Evolutionary conservation across 345 rosid genomes (phyloP).

Genomic region (Gossypium ekmanianum): DNA sequence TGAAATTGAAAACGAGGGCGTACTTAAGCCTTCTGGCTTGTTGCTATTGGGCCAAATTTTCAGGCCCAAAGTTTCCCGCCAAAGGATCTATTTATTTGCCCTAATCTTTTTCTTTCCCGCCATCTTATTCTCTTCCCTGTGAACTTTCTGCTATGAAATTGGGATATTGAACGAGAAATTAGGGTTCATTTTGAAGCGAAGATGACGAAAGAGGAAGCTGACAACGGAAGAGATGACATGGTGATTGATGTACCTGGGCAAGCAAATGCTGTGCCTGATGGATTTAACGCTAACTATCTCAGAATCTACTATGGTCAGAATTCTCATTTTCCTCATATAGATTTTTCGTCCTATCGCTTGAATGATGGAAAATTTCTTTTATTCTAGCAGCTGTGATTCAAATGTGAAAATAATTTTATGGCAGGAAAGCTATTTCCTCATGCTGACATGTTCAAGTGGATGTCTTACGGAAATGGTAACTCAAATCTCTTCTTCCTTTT

Average conservation of each 20-base stretch:
- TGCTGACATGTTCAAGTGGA: slow-evolving; percentile 75
- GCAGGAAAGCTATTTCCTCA: slow-evolving; percentile 86
- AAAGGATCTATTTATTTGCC: background rate
- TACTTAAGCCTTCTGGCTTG: background rate
- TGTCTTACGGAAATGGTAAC: slow-evolving; percentile 88
- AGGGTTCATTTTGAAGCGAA: slow-evolving; percentile 16
- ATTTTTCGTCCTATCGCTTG: background rate
- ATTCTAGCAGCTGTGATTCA: background rate
- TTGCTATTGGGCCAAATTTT: background rate
- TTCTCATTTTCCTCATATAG: background rate
- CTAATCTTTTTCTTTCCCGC: slow-evolving; percentile 22
- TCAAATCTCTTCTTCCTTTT: background rate
- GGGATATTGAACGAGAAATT: background rate
- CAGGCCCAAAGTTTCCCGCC: slow-evolving; percentile 22
- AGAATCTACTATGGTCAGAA: slow-evolving; percentile 62
- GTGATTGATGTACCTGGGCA: slow-evolving; percentile 40
- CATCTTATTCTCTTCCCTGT: background rate
- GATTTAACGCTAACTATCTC: slow-evolving; percentile 57
- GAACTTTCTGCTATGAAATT: background rate
- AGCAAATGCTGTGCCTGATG: slow-evolving; percentile 33
- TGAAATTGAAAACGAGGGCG: background rate
- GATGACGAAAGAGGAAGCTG: slow-evolving; percentile 46
- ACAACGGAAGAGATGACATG: slow-evolving; percentile 49
- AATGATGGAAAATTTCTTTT: background rate
- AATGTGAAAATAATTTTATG: slow-evolving; percentile 7